These are phyloP conservation scores for Truncatella angustata DNA, from an alignment of 2,329 filamentous ascomycete species.

Conservation along the genomic window DNA sequence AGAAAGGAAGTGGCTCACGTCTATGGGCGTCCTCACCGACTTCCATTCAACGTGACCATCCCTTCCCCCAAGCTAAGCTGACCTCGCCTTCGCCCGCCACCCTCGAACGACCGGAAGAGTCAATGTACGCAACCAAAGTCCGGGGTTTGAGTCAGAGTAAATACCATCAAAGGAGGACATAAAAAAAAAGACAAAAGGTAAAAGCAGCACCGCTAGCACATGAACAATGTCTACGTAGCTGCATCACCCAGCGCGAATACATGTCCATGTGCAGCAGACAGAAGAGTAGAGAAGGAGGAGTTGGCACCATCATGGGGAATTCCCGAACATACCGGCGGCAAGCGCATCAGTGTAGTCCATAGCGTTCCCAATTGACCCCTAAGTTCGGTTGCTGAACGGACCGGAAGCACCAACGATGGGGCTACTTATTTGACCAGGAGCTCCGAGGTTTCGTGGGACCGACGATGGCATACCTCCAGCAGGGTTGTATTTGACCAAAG, in stretches of 20 bases:
- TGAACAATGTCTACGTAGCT: constrained; percentile 9
- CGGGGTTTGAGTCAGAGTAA: neutral
- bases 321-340: too few species aligned
- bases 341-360: too few species aligned
- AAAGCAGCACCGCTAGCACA: neutral
- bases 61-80: neutral
- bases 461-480: constrained; percentile 42
- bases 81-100: neutral
- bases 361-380: neutral
- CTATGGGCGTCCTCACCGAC: constrained; percentile 8
- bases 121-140: too few species aligned
- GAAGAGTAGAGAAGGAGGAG: too few species aligned
- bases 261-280: neutral
- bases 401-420: constrained; percentile 37
- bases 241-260: constrained; percentile 13
- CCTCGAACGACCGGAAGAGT: neutral
- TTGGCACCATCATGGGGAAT: too few species aligned
- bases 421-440: constrained; percentile 69
- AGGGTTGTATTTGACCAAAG: constrained; percentile 54
- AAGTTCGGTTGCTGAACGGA: constrained; percentile 5
- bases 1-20: neutral
- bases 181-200: neutral
- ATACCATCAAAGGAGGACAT: neutral
- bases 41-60: neutral
- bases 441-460: constrained; percentile 46